Percentiles rank a stretch among this genome's conserved stretches.
Conservation (phyloP, 164 flowering plant genomes). For the Chimonanthus salicifolius region DNA sequence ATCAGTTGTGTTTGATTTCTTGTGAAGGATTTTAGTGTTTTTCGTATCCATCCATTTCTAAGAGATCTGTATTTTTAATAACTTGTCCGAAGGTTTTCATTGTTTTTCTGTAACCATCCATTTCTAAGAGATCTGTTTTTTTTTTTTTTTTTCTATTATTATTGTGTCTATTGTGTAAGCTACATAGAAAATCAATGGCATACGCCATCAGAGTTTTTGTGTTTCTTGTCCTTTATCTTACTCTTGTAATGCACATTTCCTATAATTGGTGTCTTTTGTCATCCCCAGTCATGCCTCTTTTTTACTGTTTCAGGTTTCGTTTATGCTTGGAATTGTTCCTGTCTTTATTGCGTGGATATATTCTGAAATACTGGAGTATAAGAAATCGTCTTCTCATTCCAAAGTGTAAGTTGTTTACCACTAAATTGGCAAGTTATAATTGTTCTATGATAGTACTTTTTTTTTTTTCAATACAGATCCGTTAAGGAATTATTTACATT, state of each 20-base stretch:
- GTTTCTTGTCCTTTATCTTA: no score
- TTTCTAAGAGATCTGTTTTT: background rate
- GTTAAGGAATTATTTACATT: no score
- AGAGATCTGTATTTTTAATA: background rate
- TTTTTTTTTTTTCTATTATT: no score
- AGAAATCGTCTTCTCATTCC: conserved; percentile 41
- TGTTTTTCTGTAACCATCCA: background rate
- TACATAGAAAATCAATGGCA: no score
- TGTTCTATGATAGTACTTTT: background rate
- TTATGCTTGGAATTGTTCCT: conserved; percentile 76
- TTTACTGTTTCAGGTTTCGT: conserved; percentile 56
- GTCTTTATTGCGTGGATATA: conserved; percentile 82
- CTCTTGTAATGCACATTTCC: background rate
- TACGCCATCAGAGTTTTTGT: no score
- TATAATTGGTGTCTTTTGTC: background rate
- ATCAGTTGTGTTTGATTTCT: background rate
- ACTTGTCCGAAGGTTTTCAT: background rate
- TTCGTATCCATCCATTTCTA: background rate
- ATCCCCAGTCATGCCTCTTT: background rate
- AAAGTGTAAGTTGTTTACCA: conserved; percentile 66
- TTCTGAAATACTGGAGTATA: conserved; percentile 70
- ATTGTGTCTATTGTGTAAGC: no score
- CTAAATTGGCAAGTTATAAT: background rate
- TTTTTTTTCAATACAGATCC: no score
- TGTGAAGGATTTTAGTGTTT: background rate